Base-by-base conservation (phyloP, 345 rosid genomes). In the Limnanthes douglasii region DNA sequence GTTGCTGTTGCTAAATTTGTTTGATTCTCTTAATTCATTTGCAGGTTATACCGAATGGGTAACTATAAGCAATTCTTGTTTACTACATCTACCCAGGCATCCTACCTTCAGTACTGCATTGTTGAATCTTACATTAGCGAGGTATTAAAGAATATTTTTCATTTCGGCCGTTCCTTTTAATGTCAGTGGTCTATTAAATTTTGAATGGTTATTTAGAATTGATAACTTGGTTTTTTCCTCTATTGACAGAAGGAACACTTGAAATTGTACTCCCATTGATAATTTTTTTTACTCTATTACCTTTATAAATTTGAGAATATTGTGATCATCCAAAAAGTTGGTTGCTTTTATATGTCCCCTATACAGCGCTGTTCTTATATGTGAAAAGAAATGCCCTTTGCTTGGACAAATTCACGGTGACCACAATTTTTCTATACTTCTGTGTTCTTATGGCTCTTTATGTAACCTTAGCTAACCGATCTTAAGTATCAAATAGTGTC, bases 31-130 rank as follows among this genome's bases (percentile, higher is more conserved):
- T 1, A 12, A 4, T 25, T 53, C 38, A n/a, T 24, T 35, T 10
- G 16, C 75, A 86, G 96, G 48, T 65, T 30, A 38, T 66, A 62
- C 54, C 67, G 72, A 21, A 59, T 53, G 49, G 88, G 80, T 15
- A 73, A 86, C 33, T 82, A 75, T 62, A 67, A 52, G 59, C 50
- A 53, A 6, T 86, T 82, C 50, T 60, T 86, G 15, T 41, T 21
- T 21, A 54, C 65, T 29, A 51, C 59, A 43, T 71, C 75, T 55
- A 64, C 74, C 14, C 76, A 82, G 47, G 95, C 86, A 34, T 75
- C 97, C 10, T 62, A 69, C 68, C 54, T 82, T 26, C 97, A 86
- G 59, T 82, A 61, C 32, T 82, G 74, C 61, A 65, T 66, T 57
- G 57, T 81, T 28, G 93, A 75, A 41, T 72, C 73, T 31, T 58